Base-by-base conservation (phyloP, 2,329 filamentous ascomycete genomes). In the Fusarium keratoplasticum region DNA sequence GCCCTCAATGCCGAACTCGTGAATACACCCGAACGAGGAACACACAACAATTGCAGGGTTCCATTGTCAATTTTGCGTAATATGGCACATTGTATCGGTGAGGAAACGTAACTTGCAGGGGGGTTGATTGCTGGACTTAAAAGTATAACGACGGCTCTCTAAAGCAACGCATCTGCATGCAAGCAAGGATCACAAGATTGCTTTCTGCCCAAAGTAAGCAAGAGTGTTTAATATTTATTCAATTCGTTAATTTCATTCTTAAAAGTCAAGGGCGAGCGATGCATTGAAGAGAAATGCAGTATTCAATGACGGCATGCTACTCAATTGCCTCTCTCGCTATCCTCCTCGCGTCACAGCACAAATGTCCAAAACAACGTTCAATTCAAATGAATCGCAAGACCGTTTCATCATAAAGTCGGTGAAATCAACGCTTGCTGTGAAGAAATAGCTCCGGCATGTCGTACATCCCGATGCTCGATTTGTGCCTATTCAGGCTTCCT, bases 401-500 rank as follows among this genome's bases (percentile, higher is more conserved):
- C 29, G n/a, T 31, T 44, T 33, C 58, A 44, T 60, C 58, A 18
- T 55, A 5, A n/a, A 4, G 5, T 55, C 20, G 18, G 18, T 16
- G 22, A 38, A 60, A 29, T 27, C n/a, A 31, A 20, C 36, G 25
- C 25, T 60, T 25, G 16, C 16, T 25, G 22, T n/a, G 31, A 25
- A 38, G 10, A 16, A 36, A 22, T 57, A 5, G 31, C 11, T 11
- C 0, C 20, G 10, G 20, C 6, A 57, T 6, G 14, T 0, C 2
- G 29, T 35, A 25, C 35, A 40, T 20, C 36, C 2, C 29, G 1
- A 4, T 9, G 4, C 2, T 18, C 40, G 20, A 11, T 16, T 0
- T 20, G 4, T 2, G 10, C 22, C 22, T 54, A 52, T 2, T 61
- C 35, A 1, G 70, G 67, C 29, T 65, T 72, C n/a, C 60, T 65